Evolutionary conservation across 2,329 filamentous ascomycete genomes (phyloP).

Genomic region (Pseudogymnoascus sp.): DNA sequence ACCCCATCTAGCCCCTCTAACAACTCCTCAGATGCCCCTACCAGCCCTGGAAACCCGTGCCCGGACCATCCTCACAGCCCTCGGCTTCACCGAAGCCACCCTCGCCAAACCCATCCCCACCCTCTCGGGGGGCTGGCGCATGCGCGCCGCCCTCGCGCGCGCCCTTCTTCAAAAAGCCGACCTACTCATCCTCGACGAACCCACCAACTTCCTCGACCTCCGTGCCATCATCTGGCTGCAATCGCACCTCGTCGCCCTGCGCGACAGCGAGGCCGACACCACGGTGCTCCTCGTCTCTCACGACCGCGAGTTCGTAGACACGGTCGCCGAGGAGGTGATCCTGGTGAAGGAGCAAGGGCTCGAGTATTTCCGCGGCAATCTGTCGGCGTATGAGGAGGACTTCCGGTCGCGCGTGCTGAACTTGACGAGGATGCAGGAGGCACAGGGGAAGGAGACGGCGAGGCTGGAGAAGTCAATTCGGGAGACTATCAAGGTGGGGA

Average conservation of each 20-base stretch:
- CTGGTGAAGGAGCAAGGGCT: constrained; percentile 65
- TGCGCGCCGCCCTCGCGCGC: constrained; percentile 57
- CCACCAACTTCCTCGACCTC: constrained; percentile 79
- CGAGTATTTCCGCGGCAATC: constrained; percentile 65
- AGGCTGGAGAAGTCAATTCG: constrained; percentile 73
- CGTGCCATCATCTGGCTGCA: constrained; percentile 81
- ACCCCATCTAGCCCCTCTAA: background rate
- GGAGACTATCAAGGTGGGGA: constrained; percentile 65
- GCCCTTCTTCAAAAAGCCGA: constrained; percentile 66
- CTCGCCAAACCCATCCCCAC: constrained; percentile 52
- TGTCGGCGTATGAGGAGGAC: constrained; percentile 62
- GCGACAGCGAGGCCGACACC: constrained; percentile 43
- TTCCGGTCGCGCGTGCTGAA: constrained; percentile 59
- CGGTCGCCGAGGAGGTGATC: constrained; percentile 66
- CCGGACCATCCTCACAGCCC: constrained; percentile 55
- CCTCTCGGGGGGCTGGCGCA: constrained; percentile 71
- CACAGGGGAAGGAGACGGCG: constrained; percentile 69
- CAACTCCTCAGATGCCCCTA: background rate
- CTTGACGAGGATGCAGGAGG: constrained; percentile 68
- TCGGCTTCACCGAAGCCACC: constrained; percentile 59
- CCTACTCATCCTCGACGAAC: constrained; percentile 75
- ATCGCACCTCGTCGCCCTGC: constrained; percentile 53
- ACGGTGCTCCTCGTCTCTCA: constrained; percentile 77
- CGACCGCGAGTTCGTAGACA: constrained; percentile 71
- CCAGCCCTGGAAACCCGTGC: constrained; percentile 51